Percentiles rank a stretch among this genome's conserved stretches.
Evolutionary conservation across 2,329 filamentous ascomycete genomes (phyloP).

Genomic region (Endothia cerciana): DNA sequence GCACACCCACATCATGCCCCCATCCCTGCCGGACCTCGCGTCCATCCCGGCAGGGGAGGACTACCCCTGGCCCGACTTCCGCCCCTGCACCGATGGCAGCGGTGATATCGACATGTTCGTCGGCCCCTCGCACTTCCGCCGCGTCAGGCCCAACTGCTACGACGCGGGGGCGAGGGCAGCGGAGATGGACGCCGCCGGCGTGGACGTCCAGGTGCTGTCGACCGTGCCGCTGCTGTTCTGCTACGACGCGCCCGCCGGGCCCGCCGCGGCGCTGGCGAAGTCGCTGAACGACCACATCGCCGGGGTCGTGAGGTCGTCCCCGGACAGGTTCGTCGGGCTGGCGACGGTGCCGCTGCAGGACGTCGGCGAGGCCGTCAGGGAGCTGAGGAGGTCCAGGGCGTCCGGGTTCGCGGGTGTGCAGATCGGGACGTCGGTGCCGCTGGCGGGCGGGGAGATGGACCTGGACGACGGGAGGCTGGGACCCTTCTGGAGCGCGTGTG

Average conservation of each 20-base stretch:
- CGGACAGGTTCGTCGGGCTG: conserved; percentile 39
- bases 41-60: conserved; percentile 47
- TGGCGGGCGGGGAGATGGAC: conserved; percentile 33
- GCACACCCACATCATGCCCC: conserved; percentile 44
- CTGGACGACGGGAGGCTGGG: conserved; percentile 37
- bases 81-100: conserved; percentile 31
- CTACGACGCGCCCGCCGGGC: conserved; percentile 39
- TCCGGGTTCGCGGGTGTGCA: conserved; percentile 39
- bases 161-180: conserved; percentile 34
- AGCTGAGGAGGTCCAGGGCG: conserved; percentile 36
- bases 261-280: conserved; percentile 36
- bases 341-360: conserved; percentile 41
- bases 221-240: conserved; percentile 44
- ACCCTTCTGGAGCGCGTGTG: conserved; percentile 40
- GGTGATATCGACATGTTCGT: conserved; percentile 42
- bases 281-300: conserved; percentile 41
- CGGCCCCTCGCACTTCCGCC: conserved; percentile 40
- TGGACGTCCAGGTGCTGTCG: conserved; percentile 42
- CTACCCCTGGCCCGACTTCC: conserved; percentile 40
- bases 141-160: conserved; percentile 41
- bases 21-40: conserved; percentile 43
- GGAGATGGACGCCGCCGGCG: conserved; percentile 42
- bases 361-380: conserved; percentile 35
- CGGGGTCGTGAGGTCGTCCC: conserved; percentile 32
- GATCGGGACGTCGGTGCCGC: conserved; percentile 39